Conservation (phyloP, 2,329 filamentous ascomycete genomes). For the Paecilomyces sp. region DNA sequence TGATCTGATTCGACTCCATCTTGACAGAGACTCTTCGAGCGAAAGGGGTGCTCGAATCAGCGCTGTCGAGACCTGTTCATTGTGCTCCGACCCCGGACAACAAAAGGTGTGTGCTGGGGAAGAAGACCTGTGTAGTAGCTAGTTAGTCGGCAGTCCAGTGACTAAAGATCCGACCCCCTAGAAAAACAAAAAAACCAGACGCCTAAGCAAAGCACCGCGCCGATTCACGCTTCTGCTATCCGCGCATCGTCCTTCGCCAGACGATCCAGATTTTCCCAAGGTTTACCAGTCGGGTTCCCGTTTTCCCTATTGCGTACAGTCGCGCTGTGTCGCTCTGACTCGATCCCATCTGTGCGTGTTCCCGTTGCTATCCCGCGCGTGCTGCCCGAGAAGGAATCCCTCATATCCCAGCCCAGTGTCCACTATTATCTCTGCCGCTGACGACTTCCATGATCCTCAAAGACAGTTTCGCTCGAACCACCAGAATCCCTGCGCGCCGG, state of each 20-base stretch:
- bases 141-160: not conserved
- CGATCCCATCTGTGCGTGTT: not conserved
- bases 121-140: not conserved
- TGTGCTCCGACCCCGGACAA: not conserved
- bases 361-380: not conserved
- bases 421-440: not conserved
- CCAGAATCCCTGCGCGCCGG: not conserved
- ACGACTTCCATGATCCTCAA: not conserved
- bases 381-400: not conserved
- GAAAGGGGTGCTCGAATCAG: not conserved
- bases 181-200: not conserved
- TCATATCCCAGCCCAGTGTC: not conserved
- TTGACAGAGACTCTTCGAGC: not conserved
- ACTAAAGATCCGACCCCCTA: not conserved
- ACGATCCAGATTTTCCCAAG: not conserved
- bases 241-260: not conserved
- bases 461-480: not conserved
- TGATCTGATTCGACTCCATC: too few species aligned
- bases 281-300: not conserved
- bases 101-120: not conserved
- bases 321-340: not conserved
- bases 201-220: not conserved
- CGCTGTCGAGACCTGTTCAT: not conserved
- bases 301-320: not conserved
- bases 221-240: not conserved